These are phyloP conservation scores for Aspergillus jensenii DNA, from an alignment of 2,329 filamentous ascomycete genomes.

Conservation along the genomic window DNA sequence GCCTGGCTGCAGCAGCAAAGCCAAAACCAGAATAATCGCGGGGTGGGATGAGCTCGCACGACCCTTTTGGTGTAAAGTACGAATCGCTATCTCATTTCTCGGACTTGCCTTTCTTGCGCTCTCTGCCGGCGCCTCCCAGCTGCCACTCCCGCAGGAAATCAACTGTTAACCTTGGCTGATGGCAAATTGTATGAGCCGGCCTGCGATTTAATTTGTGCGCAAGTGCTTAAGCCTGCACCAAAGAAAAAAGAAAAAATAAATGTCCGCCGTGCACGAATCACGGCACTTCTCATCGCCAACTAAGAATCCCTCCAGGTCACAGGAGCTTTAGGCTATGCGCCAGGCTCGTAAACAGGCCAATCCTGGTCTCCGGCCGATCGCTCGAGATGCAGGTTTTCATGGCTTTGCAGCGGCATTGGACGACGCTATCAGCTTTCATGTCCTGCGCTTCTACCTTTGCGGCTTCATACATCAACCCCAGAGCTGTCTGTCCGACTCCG, in stretches of 20 bases:
- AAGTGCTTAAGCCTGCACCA: neutral
- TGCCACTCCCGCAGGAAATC: too few species aligned
- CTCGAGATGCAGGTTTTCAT: neutral
- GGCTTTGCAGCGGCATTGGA: constrained; percentile 7
- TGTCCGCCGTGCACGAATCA: constrained; percentile 4
- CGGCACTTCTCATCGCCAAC: constrained; percentile 1
- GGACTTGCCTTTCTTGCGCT: neutral
- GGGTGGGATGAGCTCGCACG: neutral
- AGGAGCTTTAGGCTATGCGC: constrained; percentile 10
- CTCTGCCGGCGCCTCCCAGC: too few species aligned
- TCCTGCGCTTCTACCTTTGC: neutral
- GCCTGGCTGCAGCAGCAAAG: too few species aligned
- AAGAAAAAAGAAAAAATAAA: neutral
- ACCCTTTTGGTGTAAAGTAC: neutral
- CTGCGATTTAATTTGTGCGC: neutral
- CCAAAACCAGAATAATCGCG: neutral
- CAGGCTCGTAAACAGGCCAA: constrained; percentile 11
- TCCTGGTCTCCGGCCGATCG: constrained; percentile 20
- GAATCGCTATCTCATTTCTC: neutral
- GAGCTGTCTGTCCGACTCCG: too few species aligned
- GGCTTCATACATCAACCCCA: neutral
- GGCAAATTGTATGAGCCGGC: too few species aligned
- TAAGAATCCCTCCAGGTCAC: constrained; percentile 3
- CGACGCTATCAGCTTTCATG: neutral
- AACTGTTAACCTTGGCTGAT: too few species aligned